Evolutionary conservation across 2,329 filamentous ascomycete species (phyloP).

Genomic region (Falciphora oryzae): DNA sequence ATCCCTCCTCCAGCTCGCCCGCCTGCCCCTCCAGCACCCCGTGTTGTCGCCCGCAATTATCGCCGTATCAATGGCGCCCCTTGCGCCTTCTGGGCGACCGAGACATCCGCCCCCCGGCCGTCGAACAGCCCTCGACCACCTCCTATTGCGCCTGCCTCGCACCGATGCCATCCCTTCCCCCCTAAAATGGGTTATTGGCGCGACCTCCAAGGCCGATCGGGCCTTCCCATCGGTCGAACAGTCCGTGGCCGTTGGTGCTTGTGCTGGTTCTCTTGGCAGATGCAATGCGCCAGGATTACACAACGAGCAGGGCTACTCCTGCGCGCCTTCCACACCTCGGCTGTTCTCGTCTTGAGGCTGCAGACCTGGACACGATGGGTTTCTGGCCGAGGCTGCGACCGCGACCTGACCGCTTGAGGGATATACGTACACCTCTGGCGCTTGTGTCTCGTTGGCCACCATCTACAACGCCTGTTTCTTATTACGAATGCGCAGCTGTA

Average conservation of each 20-base stretch:
- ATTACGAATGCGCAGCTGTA: not conserved
- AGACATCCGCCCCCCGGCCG: not conserved
- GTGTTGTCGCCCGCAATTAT: not conserved
- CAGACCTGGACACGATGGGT: not conserved
- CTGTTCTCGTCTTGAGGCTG: not conserved
- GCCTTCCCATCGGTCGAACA: not conserved
- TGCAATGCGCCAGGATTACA: not conserved
- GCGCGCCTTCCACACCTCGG: not conserved
- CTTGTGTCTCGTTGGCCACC: not conserved
- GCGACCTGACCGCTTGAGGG: not conserved
- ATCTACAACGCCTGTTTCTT: not conserved
- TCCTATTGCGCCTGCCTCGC: conserved; percentile 13
- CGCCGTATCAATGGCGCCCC: not conserved
- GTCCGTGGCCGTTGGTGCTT: not conserved
- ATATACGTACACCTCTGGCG: not conserved
- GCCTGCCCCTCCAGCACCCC: conserved; percentile 10
- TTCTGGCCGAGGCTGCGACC: not conserved
- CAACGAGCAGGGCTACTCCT: no score
- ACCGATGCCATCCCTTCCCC: not conserved
- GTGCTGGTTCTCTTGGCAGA: not conserved
- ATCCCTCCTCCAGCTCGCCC: not conserved
- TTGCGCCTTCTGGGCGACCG: conserved; percentile 1
- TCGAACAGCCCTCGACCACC: not conserved
- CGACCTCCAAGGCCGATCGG: not conserved
- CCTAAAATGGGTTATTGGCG: not conserved